Base-by-base conservation (phyloP, 2,329 filamentous ascomycete species). In the Ophiostoma ulmi region DNA sequence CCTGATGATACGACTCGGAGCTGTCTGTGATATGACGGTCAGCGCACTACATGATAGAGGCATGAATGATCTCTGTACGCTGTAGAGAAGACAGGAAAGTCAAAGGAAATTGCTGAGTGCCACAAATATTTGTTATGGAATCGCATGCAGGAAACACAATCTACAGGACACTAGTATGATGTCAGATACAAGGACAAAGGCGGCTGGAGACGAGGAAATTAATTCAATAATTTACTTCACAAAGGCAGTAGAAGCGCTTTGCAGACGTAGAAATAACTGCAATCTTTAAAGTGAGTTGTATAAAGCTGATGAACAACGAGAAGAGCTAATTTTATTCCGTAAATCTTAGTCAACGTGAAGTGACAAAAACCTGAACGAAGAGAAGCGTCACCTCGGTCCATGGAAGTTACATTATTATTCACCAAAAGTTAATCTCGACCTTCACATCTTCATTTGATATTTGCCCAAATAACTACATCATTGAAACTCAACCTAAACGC, bases 401-500 rank as follows among this genome's bases (percentile, higher is more conserved):
- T 14, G 0, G 5, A 48, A 1, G 17, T 48, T 44, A 7, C 44
- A n/a, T n/a, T 20, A 48, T 48, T n/a, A 17, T 5, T 44, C 41
- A 1, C 17, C 41, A 44, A 39, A 20, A 20, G n/a, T 20, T 1
- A 17, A 48, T 20, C 17, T 48, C 17, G 17, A 20, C 17, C 2
- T 6, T 48, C 44, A 48, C 44, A 7, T 48, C 17, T 20, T 48
- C 44, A 48, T 39, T 20, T 48, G 1, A 7, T 6, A 48, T 1
- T 48, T 48, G 44, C 4, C 8, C 11, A 11, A 26, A 58, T 58
- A 26, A 65, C 3, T 20, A 10, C 17, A 61, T 7, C 55, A 31
- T 61, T 2, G 14, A 20, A 61, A 35, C 17, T 52, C 55, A 61
- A 41, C 36, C 36, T 41, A 68, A 68, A 68, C 66, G 66, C 66